Conservation (phyloP, 441 rosid species). For the California macrophylla region DNA sequence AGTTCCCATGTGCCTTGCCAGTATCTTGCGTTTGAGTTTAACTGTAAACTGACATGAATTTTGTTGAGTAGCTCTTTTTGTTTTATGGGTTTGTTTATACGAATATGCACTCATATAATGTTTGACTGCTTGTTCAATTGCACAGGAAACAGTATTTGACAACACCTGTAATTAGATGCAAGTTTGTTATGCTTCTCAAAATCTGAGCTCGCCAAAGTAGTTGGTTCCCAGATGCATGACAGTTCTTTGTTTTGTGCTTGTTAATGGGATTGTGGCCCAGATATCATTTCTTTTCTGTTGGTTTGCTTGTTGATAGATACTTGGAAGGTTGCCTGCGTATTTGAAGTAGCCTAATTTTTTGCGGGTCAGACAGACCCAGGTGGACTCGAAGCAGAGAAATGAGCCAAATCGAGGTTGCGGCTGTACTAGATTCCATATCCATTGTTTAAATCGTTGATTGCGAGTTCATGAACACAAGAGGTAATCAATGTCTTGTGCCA, state of each 20-base stretch:
- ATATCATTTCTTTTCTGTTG: conserved; percentile 10
- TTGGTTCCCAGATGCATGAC: conserved; percentile 17
- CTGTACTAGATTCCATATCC: conserved; percentile 4
- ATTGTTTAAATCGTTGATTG: conserved; percentile 9
- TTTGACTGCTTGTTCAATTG: conserved; percentile 14
- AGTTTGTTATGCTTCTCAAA: conserved; percentile 14
- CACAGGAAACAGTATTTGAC: conserved; percentile 41
- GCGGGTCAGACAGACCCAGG: conserved; percentile 3
- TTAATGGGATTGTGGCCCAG: conserved; percentile 13
- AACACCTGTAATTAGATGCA: conserved; percentile 25
- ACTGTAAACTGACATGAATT: no score
- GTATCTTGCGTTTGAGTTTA: not conserved
- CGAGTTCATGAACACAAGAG: not conserved
- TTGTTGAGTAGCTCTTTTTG: not conserved
- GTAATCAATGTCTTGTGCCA: conserved; percentile 16
- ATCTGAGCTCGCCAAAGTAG: conserved; percentile 17
- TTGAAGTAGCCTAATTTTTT: conserved; percentile 15
- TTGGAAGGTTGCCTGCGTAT: conserved; percentile 19
- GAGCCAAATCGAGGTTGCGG: not conserved
- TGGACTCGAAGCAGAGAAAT: conserved; percentile 10
- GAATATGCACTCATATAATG: not conserved
- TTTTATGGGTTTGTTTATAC: not conserved
- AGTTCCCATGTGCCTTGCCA: not conserved
- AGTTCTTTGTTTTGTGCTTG: conserved; percentile 14
- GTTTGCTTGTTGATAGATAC: conserved; percentile 13